Conservation (phyloP, 2,329 filamentous ascomycete species). For the Fusarium piperis region DNA sequence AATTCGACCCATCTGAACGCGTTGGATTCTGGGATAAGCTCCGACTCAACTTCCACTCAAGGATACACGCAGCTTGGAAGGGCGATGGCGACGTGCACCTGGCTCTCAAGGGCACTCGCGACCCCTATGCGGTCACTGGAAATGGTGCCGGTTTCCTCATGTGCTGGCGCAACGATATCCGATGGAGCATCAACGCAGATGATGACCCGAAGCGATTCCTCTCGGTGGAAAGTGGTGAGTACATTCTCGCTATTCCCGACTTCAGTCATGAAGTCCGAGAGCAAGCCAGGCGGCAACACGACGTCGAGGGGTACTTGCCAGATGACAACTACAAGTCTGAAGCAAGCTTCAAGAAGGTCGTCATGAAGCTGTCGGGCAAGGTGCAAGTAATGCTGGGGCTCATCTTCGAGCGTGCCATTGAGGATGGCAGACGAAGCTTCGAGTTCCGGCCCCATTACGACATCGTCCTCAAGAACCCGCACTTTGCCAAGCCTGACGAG, state of each 20-base stretch:
- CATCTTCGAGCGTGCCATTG: slow-evolving; percentile 88
- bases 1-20: slow-evolving; percentile 89
- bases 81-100: slow-evolving; percentile 96
- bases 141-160: slow-evolving; percentile 95
- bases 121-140: slow-evolving; percentile 93
- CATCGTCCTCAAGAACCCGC: slow-evolving; percentile 84
- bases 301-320: slow-evolving; percentile 68
- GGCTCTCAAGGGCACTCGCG: slow-evolving; percentile 87
- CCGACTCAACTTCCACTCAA: slow-evolving; percentile 90
- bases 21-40: slow-evolving; percentile 99
- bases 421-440: slow-evolving; percentile 79
- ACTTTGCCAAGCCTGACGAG: slow-evolving; percentile 71
- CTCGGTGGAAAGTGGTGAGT: slow-evolving; percentile 94
- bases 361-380: slow-evolving; percentile 98
- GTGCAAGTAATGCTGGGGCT: slow-evolving; percentile 92
- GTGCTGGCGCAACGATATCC: slow-evolving; percentile 97
- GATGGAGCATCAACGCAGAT: slow-evolving; percentile 83
- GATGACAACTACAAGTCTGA: slow-evolving; percentile 75
- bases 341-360: slow-evolving; percentile 95
- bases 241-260: slow-evolving; percentile 92
- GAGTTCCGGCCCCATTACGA: slow-evolving; percentile 93
- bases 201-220: slow-evolving; percentile 94
- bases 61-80: slow-evolving; percentile 89
- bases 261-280: slow-evolving; percentile 88
- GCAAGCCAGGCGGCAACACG: slow-evolving; percentile 59